Conservation (phyloP, 139 green algal genomes). For the Chlorella sp. region DNA sequence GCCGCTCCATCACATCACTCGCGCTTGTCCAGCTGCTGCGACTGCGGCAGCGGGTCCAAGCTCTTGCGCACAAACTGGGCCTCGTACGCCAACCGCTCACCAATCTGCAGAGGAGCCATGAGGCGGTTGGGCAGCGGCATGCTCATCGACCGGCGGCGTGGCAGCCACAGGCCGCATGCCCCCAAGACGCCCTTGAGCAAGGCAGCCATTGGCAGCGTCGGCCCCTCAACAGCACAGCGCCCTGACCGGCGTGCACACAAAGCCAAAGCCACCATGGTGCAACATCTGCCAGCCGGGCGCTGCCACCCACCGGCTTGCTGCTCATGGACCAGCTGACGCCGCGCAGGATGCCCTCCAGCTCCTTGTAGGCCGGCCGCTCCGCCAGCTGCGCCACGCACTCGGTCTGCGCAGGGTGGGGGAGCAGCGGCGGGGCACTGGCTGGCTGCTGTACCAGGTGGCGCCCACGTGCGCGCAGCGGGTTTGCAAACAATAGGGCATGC, state of each 20-base stretch:
- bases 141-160: too few species aligned
- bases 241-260: too few species aligned
- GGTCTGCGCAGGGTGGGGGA: neutral
- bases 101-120: too few species aligned
- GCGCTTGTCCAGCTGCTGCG: neutral
- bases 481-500: neutral
- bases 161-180: too few species aligned
- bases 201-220: too few species aligned
- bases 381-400: constrained; percentile 46
- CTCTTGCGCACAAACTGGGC: constrained; percentile 58
- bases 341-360: constrained; percentile 67
- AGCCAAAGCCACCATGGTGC: too few species aligned
- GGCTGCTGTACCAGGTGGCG: neutral
- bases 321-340: constrained; percentile 44
- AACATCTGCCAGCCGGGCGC: too few species aligned
- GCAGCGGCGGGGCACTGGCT: too few species aligned
- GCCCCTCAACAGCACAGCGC: too few species aligned
- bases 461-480: neutral
- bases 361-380: constrained; percentile 57
- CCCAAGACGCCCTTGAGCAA: too few species aligned
- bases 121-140: too few species aligned
- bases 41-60: constrained; percentile 34
- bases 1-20: neutral
- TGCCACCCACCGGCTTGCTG: constrained; percentile 53
- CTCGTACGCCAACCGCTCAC: constrained; percentile 58